phyloP scores from a whole-genome alignment of 2,329 filamentous ascomycete genomes.

The Pyricularia pennisetigena region DNA sequence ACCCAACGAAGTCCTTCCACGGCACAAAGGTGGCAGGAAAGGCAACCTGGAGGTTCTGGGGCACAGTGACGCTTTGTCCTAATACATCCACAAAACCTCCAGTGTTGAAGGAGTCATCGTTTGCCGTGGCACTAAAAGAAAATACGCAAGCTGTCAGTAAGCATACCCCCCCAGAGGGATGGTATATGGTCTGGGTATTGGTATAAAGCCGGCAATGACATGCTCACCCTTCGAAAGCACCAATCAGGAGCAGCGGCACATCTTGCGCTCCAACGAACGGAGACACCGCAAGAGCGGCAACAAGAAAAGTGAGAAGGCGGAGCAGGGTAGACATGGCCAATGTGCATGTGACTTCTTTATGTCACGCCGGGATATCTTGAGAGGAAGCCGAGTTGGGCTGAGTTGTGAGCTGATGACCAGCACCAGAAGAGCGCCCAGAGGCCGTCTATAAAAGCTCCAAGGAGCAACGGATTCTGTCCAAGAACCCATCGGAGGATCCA shows the following conservation, averaged over 20 bases:
- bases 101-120: not conserved
- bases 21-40: not conserved
- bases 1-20: not conserved
- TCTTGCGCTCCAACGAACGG: not conserved
- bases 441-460: too few species aligned
- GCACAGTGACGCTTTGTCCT: not conserved
- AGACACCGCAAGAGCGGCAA: not conserved
- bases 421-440: too few species aligned
- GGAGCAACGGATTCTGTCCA: too few species aligned
- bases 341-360: not conserved
- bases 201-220: too few species aligned
- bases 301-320: not conserved
- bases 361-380: too few species aligned
- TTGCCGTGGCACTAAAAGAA: not conserved
- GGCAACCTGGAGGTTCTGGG: not conserved
- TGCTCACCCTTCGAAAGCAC: constrained; percentile 1
- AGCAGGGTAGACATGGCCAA: not conserved
- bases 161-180: not conserved
- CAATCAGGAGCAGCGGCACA: not conserved
- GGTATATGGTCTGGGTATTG: not conserved
- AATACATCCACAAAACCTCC: not conserved
- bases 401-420: too few species aligned
- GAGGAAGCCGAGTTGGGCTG: too few species aligned
- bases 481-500: too few species aligned
- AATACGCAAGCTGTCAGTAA: not conserved